A percentile compares a stretch with the other conserved stretches of the same genome.
phyloP scores from a whole-genome alignment of 2,329 filamentous ascomycete genomes.

The Hymenoscyphus occultus region DNA sequence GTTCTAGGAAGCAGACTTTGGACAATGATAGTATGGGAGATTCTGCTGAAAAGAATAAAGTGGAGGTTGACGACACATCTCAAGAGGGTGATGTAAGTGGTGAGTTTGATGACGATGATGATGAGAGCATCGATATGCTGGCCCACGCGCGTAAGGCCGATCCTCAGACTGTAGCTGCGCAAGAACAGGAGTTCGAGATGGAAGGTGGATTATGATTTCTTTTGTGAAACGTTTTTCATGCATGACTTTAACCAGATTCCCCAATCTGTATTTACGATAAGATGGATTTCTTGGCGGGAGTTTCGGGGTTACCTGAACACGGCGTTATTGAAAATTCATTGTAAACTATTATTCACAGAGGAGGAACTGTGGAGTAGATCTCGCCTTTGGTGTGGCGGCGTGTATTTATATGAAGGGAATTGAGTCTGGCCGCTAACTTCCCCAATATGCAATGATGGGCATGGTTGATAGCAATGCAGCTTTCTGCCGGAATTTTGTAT shows the following conservation, averaged over 20 bases:
- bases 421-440: no score
- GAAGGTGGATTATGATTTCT: neutral
- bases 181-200: slow-evolving; percentile 27
- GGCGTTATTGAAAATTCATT: neutral
- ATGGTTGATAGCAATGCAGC: no score
- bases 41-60: neutral
- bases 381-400: neutral
- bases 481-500: no score
- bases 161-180: slow-evolving; percentile 18
- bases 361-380: neutral
- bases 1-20: neutral
- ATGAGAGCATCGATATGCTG: slow-evolving; percentile 27
- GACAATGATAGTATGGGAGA: neutral
- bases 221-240: neutral
- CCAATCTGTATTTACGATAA: neutral
- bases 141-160: slow-evolving; percentile 20
- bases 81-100: slow-evolving; percentile 15
- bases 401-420: slow-evolving; percentile 1
- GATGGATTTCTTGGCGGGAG: neutral
- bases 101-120: slow-evolving; percentile 21
- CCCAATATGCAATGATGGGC: no score
- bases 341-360: neutral
- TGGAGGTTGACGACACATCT: neutral
- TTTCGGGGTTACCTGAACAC: neutral
- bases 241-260: neutral